These are phyloP conservation scores for Physcomitrellopsis africana DNA, from an alignment of 225 moss, liverwort and hornwort species.

Conservation along the genomic window DNA sequence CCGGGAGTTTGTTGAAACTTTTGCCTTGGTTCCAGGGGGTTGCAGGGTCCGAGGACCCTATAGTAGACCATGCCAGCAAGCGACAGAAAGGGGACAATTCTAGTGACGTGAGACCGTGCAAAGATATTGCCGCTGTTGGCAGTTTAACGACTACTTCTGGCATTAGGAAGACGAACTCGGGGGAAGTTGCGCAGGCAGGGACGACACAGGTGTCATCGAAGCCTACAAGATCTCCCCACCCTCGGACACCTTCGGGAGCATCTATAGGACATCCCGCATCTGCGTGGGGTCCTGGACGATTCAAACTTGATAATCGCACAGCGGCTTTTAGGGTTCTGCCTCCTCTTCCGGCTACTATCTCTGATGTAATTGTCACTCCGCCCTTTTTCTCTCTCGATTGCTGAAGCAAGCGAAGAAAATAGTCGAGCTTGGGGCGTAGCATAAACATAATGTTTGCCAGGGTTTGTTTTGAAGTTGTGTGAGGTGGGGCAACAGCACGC, in stretches of 20 bases:
- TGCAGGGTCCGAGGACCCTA: conserved; percentile 32
- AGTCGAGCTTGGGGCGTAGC: too few species aligned
- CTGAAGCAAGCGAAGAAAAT: not conserved
- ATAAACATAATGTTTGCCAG: too few species aligned
- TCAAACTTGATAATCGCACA: conserved; percentile 70
- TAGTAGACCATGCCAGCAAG: conserved; percentile 53
- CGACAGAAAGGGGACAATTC: conserved; percentile 53
- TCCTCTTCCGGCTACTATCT: conserved; percentile 55
- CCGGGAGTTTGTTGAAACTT: not conserved
- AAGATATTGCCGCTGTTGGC: conserved; percentile 15
- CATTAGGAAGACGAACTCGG: conserved; percentile 38
- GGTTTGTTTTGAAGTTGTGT: too few species aligned
- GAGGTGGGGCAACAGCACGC: too few species aligned
- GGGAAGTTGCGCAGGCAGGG: conserved; percentile 45
- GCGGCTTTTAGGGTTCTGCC: conserved; percentile 61
- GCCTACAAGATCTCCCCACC: conserved; percentile 42
- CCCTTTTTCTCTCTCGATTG: not conserved
- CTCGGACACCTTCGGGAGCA: conserved; percentile 34
- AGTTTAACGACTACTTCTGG: conserved; percentile 25
- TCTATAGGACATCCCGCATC: conserved; percentile 31
- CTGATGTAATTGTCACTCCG: conserved; percentile 49
- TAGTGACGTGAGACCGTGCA: conserved; percentile 19
- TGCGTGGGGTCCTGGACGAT: conserved; percentile 62
- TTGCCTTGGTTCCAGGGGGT: conserved; percentile 22
- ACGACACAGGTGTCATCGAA: conserved; percentile 44